Conservation (phyloP, 352 stramenopile species). For the Globisporangium acanthophoron region DNA sequence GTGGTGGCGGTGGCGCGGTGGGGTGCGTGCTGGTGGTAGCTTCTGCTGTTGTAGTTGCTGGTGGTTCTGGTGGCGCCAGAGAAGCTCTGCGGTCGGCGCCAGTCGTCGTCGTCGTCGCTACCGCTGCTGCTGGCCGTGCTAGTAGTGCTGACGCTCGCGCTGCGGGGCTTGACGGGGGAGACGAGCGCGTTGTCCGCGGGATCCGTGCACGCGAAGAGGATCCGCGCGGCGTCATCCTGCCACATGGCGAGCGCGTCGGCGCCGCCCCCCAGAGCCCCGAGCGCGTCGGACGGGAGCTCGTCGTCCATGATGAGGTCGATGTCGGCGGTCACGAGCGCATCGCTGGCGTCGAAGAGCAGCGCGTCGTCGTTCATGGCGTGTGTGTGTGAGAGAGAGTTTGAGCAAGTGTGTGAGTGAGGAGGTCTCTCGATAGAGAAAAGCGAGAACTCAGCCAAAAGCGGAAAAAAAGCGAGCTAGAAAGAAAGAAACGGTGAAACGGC, state of each 20-base stretch:
- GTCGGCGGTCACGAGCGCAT: constrained; percentile 8
- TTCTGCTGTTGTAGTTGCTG: neutral
- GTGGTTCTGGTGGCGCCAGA: neutral
- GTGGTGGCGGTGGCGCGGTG: neutral
- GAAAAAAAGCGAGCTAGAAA: neutral
- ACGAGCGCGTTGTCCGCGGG: neutral
- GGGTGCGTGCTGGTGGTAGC: neutral
- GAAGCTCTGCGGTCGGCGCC: neutral
- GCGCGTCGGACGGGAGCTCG: constrained; percentile 1
- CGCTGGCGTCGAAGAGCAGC: constrained; percentile 7
- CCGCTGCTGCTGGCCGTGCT: constrained; percentile 1
- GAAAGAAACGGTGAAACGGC: neutral
- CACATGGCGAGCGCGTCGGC: neutral
- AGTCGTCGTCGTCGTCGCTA: neutral
- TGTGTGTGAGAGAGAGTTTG: neutral
- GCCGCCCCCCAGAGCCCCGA: neutral
- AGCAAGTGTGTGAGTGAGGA: neutral
- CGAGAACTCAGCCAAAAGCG: neutral
- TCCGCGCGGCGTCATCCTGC: constrained; percentile 9
- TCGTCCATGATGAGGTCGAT: constrained; percentile 17
- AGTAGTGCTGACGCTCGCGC: neutral
- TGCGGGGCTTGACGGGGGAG: neutral
- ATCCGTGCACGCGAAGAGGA: constrained; percentile 9
- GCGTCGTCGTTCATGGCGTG: constrained; percentile 5
- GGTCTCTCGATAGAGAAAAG: no score